Conservation (phyloP, 371 early-diverging fungal species). For the Phascolomyces articulosus region DNA sequence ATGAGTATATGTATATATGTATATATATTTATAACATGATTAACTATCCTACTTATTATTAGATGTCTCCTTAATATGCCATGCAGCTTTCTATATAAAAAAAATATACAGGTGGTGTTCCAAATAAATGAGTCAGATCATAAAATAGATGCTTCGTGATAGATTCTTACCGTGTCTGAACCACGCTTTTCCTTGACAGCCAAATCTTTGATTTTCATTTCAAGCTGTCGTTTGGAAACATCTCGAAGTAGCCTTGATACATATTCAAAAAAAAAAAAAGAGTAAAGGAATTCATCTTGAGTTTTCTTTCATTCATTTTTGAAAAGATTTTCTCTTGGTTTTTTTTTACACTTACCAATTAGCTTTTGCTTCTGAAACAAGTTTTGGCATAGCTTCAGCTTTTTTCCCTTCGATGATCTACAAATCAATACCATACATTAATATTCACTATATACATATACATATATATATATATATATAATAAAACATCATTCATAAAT, state of each 20-base stretch:
- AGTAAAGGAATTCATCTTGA: background rate
- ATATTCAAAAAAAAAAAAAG: no score
- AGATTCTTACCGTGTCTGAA: slow-evolving; percentile 41
- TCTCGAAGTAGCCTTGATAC: slow-evolving; percentile 32
- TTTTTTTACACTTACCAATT: slow-evolving; percentile 13
- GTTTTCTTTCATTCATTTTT: background rate
- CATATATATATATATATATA: background rate
- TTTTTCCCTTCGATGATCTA: slow-evolving; percentile 28
- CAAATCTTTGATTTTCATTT: slow-evolving; percentile 48
- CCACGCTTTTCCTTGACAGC: slow-evolving; percentile 56
- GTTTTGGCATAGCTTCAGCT: slow-evolving; percentile 35
- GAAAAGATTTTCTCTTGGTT: background rate
- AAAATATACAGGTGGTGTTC: no score
- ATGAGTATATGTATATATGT: no score
- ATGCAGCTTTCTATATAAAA: background rate
- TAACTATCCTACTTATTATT: background rate
- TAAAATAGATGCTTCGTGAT: no score
- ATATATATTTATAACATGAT: no score
- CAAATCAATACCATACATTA: background rate
- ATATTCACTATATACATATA: no score
- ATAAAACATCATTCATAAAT: background rate
- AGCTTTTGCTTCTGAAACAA: slow-evolving; percentile 34
- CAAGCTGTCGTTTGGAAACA: slow-evolving; percentile 45
- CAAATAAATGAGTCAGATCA: no score
- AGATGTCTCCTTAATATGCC: background rate